A percentile compares a stretch with the other conserved stretches of the same genome.
Conservation (phyloP, 2,329 filamentous ascomycete species). For the Aspergillus sp. region DNA sequence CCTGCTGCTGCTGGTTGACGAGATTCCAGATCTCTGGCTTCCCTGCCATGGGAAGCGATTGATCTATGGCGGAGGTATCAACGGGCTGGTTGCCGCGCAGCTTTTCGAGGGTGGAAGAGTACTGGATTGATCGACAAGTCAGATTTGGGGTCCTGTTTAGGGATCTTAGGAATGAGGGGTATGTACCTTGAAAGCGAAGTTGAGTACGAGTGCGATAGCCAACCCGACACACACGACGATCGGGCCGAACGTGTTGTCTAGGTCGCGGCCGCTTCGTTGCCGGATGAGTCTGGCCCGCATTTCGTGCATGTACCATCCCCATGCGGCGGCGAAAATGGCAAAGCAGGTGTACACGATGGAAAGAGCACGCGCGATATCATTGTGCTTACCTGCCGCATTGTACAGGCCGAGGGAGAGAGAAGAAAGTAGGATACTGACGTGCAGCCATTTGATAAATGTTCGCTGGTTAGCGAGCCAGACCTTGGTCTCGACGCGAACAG, state of each 20-base stretch:
- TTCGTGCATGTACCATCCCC: conserved; percentile 86
- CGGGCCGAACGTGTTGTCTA: conserved; percentile 87
- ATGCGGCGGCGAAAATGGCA: conserved; percentile 79
- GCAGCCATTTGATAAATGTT: conserved; percentile 98
- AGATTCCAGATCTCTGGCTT: conserved; percentile 18
- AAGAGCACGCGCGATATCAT: conserved; percentile 74
- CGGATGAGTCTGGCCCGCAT: conserved; percentile 77
- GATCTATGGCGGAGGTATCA: background rate
- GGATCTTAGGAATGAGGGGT: background rate
- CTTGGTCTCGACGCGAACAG: conserved; percentile 92
- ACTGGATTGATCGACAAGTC: conserved; percentile 28
- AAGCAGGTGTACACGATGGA: conserved; percentile 83
- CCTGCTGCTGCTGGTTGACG: conserved; percentile 29
- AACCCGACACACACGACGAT: conserved; percentile 80
- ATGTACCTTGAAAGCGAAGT: conserved; percentile 78
- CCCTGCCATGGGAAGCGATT: conserved; percentile 6
- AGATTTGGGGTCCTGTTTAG: conserved; percentile 12
- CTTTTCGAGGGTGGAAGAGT: conserved; percentile 34
- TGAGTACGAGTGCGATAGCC: conserved; percentile 77
- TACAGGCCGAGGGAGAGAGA: conserved; percentile 82
- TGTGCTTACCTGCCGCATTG: conserved; percentile 77
- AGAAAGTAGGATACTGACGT: conserved; percentile 86
- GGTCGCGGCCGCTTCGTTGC: conserved; percentile 85
- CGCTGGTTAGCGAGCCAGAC: conserved; percentile 99
- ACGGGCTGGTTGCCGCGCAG: conserved; percentile 22